Evolutionary conservation across 176 grass and related monocot species (phyloP).

Genomic region (Elaeis guineensis): DNA sequence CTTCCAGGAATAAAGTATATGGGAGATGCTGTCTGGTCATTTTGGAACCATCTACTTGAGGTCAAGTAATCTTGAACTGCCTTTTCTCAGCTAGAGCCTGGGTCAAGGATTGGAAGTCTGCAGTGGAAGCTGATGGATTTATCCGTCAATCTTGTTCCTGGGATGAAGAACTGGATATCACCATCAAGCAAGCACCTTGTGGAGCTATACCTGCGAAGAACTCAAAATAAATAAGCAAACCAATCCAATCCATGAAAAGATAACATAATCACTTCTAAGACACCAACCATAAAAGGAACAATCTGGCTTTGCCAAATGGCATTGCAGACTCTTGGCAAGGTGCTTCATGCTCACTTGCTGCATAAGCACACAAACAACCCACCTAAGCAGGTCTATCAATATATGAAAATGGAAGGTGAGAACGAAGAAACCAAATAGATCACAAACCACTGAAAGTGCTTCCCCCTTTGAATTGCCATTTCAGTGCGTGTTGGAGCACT

Average conservation of each 20-base stretch:
- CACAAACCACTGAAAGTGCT: constrained; percentile 57
- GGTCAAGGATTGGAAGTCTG: constrained; percentile 79
- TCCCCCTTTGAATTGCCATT: constrained; percentile 80
- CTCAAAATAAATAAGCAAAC: constrained; percentile 10
- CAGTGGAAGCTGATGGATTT: constrained; percentile 98
- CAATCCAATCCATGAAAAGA: background rate
- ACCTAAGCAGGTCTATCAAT: background rate
- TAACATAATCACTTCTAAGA: constrained; percentile 3
- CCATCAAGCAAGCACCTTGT: constrained; percentile 80
- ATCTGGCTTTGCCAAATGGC: constrained; percentile 91
- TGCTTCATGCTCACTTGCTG: constrained; percentile 94
- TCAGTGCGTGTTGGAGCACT: constrained; percentile 63
- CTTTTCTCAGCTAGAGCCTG: constrained; percentile 50
- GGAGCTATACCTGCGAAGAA: constrained; percentile 53
- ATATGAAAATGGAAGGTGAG: background rate
- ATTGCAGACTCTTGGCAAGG: constrained; percentile 74
- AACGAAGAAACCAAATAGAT: background rate
- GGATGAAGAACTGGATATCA: constrained; percentile 92
- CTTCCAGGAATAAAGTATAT: no score
- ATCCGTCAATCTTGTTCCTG: constrained; percentile 66
- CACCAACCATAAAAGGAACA: constrained; percentile 83
- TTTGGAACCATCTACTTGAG: no score
- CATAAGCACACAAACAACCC: constrained; percentile 23
- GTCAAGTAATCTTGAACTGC: background rate
- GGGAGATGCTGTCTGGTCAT: no score